phyloP scores from a whole-genome alignment of 257 asterid species.

The Petunia axillaris region DNA sequence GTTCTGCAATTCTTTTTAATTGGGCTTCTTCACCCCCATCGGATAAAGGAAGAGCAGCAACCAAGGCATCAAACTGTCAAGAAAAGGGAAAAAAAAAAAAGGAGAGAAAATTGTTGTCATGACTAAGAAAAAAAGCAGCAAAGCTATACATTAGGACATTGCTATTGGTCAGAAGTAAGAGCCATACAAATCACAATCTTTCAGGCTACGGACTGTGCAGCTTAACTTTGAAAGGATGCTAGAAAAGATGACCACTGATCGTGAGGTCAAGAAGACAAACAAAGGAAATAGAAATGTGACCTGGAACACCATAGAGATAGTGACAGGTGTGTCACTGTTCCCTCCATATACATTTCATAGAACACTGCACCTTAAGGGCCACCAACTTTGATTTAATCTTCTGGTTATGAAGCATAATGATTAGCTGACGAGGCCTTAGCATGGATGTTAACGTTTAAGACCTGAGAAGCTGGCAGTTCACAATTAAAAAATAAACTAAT shows the following conservation, averaged over 20 bases:
- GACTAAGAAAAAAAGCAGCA: slow-evolving; percentile 1
- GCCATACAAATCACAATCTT: not conserved
- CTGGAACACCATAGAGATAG: not conserved
- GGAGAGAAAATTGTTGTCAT: slow-evolving; percentile 1
- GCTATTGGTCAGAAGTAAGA: slow-evolving; percentile 1
- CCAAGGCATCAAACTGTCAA: slow-evolving; percentile 79
- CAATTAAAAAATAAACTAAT: not conserved
- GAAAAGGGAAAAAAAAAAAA: not conserved
- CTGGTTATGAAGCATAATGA: not conserved
- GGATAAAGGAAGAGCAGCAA: slow-evolving; percentile 83
- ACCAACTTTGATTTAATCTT: not conserved
- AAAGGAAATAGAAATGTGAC: not conserved
- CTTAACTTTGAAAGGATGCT: not conserved
- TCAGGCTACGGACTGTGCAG: slow-evolving; percentile 14
- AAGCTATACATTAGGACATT: not conserved
- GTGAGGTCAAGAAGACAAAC: slow-evolving; percentile 12
- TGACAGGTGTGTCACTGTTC: not conserved
- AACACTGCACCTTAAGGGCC: not conserved
- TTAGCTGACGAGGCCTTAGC: not conserved
- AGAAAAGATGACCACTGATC: not conserved
- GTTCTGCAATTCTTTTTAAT: slow-evolving; percentile 73
- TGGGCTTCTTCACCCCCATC: slow-evolving; percentile 93
- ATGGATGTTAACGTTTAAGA: not conserved
- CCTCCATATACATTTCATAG: not conserved
- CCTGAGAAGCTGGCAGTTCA: not conserved